Base-by-base conservation (phyloP, 495 filamentous ascomycete species). In the Aspergillus panamensis region DNA sequence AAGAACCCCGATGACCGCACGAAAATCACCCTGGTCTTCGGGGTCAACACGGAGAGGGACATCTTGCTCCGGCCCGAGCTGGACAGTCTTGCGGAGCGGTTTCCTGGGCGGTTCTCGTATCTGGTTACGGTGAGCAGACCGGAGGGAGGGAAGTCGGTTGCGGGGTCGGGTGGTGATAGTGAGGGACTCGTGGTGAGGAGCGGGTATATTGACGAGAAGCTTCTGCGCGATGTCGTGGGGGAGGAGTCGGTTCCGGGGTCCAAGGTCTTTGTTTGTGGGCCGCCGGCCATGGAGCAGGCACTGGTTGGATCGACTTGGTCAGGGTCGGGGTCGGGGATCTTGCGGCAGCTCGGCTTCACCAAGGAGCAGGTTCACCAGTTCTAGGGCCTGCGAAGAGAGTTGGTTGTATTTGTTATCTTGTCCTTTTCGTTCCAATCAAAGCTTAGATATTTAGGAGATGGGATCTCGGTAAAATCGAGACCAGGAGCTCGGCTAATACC, bases 201-300 rank as follows among this genome's bases (percentile, higher is more conserved):
- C n/a, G 86, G 86, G 0, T 79, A 79, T 62, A 74, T 90, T 1
- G 80, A 76, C 0, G 78, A 77, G 61, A 73, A 83, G 54, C 59
- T 88, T 19, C 62, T 89, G 58, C 69, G 78, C 60, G 72, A 76
- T 44, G 74, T 81, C 2, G 69, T 80, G n/a, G n/a, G n/a, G 14
- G 55, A 70, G 37, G 66, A 65, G 32, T 68, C 73, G 0, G 55
- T 48, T 7, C 65, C 74, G 21, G 59, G 65, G 60, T 72, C 71
- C 3, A 86, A 86, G 64, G 78, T 89, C 8, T 84, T 89, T 61
- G 76, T 89, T 5, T 88, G 85, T 60, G 86, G 86, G 1, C 84
- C 84, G 19, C 82, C 82, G 31, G 76, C 77, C 2, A 85, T 88
- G 83, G 82, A 87, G 67, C 69, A 70, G 40, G 72, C 82, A 4